phyloP scores from a whole-genome alignment of 805 yeast species.

The Candida lessepsii region DNA sequence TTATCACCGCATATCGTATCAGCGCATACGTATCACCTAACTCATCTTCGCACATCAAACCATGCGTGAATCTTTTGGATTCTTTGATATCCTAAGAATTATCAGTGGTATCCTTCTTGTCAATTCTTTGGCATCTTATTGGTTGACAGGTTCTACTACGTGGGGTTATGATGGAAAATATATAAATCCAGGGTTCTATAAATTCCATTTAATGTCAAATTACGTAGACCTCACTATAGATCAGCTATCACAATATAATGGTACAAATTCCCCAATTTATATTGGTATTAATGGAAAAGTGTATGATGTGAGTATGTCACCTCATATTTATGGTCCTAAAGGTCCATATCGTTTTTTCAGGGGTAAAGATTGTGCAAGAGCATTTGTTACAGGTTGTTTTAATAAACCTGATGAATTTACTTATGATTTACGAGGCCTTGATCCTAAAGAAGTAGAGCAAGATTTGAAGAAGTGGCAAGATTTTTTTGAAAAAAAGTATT shows the following conservation, averaged over 20 bases:
- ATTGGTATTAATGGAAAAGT: slow-evolving; percentile 60
- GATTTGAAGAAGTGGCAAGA: slow-evolving; percentile 53
- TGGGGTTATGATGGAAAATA: slow-evolving; percentile 63
- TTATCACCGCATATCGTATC: no score
- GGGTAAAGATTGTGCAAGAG: slow-evolving; percentile 69
- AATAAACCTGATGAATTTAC: slow-evolving; percentile 53
- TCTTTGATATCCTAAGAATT: slow-evolving; percentile 44
- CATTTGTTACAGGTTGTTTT: slow-evolving; percentile 71
- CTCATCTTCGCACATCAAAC: no score
- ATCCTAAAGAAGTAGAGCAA: slow-evolving; percentile 33
- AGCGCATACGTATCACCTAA: no score
- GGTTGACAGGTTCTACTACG: slow-evolving; percentile 53
- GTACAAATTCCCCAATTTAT: slow-evolving; percentile 52
- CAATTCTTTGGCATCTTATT: slow-evolving; percentile 52
- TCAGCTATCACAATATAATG: slow-evolving; percentile 51
- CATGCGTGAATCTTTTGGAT: slow-evolving; percentile 24
- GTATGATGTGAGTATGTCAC: slow-evolving; percentile 57
- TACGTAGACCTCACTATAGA: slow-evolving; percentile 37
- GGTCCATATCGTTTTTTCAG: slow-evolving; percentile 52
- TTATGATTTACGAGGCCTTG: slow-evolving; percentile 63
- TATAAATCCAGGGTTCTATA: slow-evolving; percentile 43
- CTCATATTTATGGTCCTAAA: slow-evolving; percentile 54
- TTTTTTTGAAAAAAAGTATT: slow-evolving; percentile 52
- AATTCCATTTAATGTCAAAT: slow-evolving; percentile 19
- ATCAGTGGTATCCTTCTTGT: slow-evolving; percentile 46